Base-by-base conservation (phyloP, 148 eudicot species). In the Chenopodium formosanum region DNA sequence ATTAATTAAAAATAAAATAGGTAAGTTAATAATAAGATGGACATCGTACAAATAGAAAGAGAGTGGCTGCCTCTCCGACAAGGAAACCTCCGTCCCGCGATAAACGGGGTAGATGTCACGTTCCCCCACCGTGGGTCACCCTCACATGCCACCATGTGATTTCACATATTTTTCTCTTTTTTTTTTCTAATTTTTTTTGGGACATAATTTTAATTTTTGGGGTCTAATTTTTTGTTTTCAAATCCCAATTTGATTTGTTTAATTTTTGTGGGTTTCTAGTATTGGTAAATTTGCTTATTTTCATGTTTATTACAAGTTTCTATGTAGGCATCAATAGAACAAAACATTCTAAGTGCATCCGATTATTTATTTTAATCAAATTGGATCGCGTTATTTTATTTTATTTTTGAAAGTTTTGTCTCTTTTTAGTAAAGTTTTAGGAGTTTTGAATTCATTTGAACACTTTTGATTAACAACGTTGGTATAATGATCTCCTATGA, bases 111-210 rank as follows among this genome's bases (percentile, higher is more conserved):
- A 82, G 78, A 79, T 87, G 83, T 89, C 90, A 82, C 84, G 86
- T 87, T 82, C 84, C 76, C 77, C 83, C 86, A 67, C 83, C 11
- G 84, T 89, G 91, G 92, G 89, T 79, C 91, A 78, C 72, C 89
- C 89, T 86, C 92, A 92, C 93, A 90, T 92, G 95, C 93, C 74
- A 29, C 90, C 93, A 92, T 92, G 93, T 90, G 93, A 81, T 77
- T 46, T 69, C 56, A 29, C 69, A 67, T 53, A 0, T 70, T 56
- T 74, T 20, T 17, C 81, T 37, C 40, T 62, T 13, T 52, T 48
- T 23, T 10, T 70, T 1, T 14, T 72, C 25, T 25, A 25, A 25
- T 25, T 73, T 63, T 16, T 58, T 62, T 58, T 14, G 32, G 75
- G 52, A 40, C 44, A 6, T 40, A 40, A 50, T 0, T 19, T 60